Evolutionary conservation across 306 rosid genomes (phyloP).

Genomic region (Dalbergia oliveri): DNA sequence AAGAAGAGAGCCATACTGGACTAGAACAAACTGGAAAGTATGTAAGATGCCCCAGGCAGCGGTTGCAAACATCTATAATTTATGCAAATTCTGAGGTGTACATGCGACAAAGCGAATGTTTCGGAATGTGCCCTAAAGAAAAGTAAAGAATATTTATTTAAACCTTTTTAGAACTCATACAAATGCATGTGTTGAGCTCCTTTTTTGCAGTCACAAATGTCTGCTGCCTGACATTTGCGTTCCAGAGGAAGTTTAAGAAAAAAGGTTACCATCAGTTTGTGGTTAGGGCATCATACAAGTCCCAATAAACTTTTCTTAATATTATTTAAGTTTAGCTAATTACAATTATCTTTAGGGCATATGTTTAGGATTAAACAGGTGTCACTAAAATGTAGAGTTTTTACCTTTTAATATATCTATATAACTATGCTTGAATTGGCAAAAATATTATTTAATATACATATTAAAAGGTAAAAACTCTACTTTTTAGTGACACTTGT

Average conservation of each 20-base stretch:
- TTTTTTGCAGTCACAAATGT: neutral
- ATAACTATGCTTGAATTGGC: too few species aligned
- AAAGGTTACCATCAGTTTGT: too few species aligned
- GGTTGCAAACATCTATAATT: constrained; percentile 21
- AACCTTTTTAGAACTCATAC: neutral
- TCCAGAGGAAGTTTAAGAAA: neutral
- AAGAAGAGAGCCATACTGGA: constrained; percentile 35
- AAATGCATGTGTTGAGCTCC: neutral
- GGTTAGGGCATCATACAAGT: too few species aligned
- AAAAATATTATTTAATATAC: too few species aligned
- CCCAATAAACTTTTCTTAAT: too few species aligned
- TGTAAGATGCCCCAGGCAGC: constrained; percentile 35
- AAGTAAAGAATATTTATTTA: neutral
- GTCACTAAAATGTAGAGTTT: too few species aligned
- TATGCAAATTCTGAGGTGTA: constrained; percentile 34
- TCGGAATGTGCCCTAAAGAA: neutral
- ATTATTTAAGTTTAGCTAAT: too few species aligned
- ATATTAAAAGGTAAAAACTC: too few species aligned
- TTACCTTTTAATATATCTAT: too few species aligned
- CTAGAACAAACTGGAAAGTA: constrained; percentile 26
- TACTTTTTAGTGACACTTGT: too few species aligned
- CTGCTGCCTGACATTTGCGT: neutral
- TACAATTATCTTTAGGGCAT: too few species aligned
- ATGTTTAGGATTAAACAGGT: too few species aligned
- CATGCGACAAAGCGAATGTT: constrained; percentile 42